Evolutionary conservation across 2,329 filamentous ascomycete genomes (phyloP), one percentile per base, ranked within the genome.

Genomic region (Chlorencoelia australis): DNA sequence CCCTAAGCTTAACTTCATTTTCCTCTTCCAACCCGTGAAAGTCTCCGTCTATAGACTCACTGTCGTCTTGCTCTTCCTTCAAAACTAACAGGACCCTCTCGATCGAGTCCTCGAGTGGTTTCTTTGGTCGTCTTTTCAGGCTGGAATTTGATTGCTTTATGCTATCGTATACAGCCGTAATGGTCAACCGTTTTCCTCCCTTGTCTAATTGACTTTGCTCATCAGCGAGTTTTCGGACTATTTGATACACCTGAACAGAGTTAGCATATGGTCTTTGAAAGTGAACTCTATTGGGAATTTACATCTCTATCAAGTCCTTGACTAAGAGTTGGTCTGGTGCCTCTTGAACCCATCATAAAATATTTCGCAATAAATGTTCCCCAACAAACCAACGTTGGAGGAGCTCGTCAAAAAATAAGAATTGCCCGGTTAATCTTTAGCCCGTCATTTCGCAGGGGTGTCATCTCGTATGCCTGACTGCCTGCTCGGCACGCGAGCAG

Each of bases 81-180:
- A 89, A 66, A 13, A 86, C 75, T 6, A 79, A 73, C 11, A 95
- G 63, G 0, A 88, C 85, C 6, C 85, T 70, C 43, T 94, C 86
- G 45, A 96, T 85, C 22, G 82, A 81, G 45, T 91, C 83, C 57
- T 94, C 84, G 1, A 96, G 63, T 0, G 81, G 67, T 42, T 78
- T 79, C 59, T 91, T 94, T 25, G 85, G 86, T 47, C 82, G 77
- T 15, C 91, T 70, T 44, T 83, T 85, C 15, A 96, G 62, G 48
- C 82, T 87, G 0, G 87, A 94, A 57, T 95, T 95, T 10, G 87
- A 94, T 33, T 68, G 65, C 49, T 87, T 84, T 43, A 96, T 86
- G 40, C 73, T 75, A 25, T 87, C 79, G 56, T 91, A 94, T 1
- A 93, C 71, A 2, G 65, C 60, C 2, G 69, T 60, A 3, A 80